These are phyloP conservation scores for Ogataea chonburiensis DNA, from an alignment of 805 yeast species.

Conservation along the genomic window DNA sequence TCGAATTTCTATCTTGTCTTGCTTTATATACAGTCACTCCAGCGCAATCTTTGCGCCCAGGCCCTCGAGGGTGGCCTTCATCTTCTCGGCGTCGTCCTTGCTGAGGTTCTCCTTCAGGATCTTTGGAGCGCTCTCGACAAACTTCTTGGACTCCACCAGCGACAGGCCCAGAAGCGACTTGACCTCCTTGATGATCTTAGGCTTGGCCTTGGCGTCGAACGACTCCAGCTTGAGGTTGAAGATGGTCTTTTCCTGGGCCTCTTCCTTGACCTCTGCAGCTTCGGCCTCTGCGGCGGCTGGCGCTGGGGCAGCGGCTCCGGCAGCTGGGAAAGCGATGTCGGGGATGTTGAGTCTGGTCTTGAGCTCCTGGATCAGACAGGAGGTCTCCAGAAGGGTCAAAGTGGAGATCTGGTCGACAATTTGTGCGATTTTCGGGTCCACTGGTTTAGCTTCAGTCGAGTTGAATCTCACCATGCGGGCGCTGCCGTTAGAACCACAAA, in stretches of 20 bases:
- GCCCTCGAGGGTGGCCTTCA: slow-evolving; percentile 87
- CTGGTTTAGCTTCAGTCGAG: slow-evolving; percentile 49
- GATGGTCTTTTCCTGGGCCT: slow-evolving; percentile 86
- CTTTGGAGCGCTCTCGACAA: slow-evolving; percentile 97
- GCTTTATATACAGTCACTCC: slow-evolving; percentile 49
- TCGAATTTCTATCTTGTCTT: slow-evolving; percentile 3
- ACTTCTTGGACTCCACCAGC: slow-evolving; percentile 94
- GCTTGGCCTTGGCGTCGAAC: slow-evolving; percentile 92
- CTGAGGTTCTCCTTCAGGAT: slow-evolving; percentile 91
- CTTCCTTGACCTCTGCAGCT: slow-evolving; percentile 72
- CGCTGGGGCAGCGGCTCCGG: slow-evolving; percentile 58
- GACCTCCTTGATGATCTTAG: slow-evolving; percentile 97
- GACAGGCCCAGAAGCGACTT: slow-evolving; percentile 88
- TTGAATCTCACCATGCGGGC: slow-evolving; percentile 56
- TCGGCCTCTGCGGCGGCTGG: slow-evolving; percentile 71
- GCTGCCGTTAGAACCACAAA: slow-evolving; percentile 9
- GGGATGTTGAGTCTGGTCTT: slow-evolving; percentile 85
- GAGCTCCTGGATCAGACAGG: slow-evolving; percentile 78
- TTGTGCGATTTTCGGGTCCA: slow-evolving; percentile 81
- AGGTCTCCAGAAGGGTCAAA: slow-evolving; percentile 89
- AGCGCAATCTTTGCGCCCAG: slow-evolving; percentile 90
- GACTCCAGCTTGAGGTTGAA: slow-evolving; percentile 90
- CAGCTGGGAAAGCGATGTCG: slow-evolving; percentile 83
- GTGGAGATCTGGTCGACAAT: slow-evolving; percentile 91
- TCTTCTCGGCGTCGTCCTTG: slow-evolving; percentile 96